Evolutionary conservation across 495 filamentous ascomycete genomes (phyloP).

Genomic region (Cercophora samala): DNA sequence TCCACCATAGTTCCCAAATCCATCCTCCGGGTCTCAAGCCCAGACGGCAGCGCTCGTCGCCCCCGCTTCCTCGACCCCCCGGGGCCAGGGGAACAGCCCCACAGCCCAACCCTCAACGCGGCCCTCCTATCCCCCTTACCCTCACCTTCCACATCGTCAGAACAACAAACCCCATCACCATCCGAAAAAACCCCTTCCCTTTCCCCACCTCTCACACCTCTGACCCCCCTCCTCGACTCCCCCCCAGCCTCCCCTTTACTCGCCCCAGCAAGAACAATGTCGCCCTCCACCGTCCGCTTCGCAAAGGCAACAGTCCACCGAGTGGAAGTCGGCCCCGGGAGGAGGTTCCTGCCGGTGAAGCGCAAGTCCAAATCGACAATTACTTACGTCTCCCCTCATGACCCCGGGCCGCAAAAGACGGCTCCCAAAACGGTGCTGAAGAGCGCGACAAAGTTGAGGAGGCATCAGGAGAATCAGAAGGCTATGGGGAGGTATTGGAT

Average conservation of each 20-base stretch:
- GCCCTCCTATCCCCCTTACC: background rate
- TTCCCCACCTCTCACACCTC: slow-evolving; percentile 11
- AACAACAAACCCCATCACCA: slow-evolving; percentile 13
- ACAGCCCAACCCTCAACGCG: background rate
- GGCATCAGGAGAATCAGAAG: slow-evolving; percentile 35
- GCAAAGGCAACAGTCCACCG: slow-evolving; percentile 35
- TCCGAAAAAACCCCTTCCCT: slow-evolving; percentile 4
- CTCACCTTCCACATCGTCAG: background rate
- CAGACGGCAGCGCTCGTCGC: slow-evolving; percentile 20
- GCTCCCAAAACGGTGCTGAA: slow-evolving; percentile 23
- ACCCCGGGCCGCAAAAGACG: slow-evolving; percentile 26
- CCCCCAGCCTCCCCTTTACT: slow-evolving; percentile 17
- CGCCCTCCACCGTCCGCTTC: slow-evolving; percentile 33
- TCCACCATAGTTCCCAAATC: slow-evolving; percentile 28
- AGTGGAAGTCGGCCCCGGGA: slow-evolving; percentile 32
- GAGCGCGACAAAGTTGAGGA: slow-evolving; percentile 31
- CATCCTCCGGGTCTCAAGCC: slow-evolving; percentile 33
- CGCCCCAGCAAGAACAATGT: slow-evolving; percentile 23
- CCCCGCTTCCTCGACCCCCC: slow-evolving; percentile 20
- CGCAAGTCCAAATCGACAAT: slow-evolving; percentile 36
- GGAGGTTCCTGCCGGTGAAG: slow-evolving; percentile 34
- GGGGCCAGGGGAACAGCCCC: background rate
- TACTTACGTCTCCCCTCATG: slow-evolving; percentile 35
- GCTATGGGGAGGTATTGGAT: slow-evolving; percentile 38
- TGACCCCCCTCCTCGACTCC: slow-evolving; percentile 10